Evolutionary conservation across 2,329 filamentous ascomycete genomes (phyloP), one percentile per base, ranked within the genome.

Genomic region (Colletotrichum ledebouriae): DNA sequence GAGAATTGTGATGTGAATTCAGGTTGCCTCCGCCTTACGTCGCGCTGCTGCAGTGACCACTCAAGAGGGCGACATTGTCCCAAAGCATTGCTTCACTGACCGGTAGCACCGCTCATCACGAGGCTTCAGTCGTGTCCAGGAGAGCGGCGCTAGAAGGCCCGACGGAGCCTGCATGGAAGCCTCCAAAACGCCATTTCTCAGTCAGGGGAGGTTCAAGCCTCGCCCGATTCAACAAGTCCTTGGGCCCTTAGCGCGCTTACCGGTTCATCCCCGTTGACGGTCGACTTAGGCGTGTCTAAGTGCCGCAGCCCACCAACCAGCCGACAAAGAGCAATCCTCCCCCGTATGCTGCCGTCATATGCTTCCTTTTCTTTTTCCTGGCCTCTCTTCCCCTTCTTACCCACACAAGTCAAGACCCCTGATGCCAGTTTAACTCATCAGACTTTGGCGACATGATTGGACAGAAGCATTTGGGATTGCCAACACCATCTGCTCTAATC

Each of bases 161-260:
- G 59, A 63, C 46, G 70, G 70, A 71, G 63, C 25, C 57, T 68
- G 70, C 59, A 67, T 25, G 55, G 70, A 71, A 70, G 50, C 37
- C 22, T 44, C 17, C 49, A 50, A 53, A 59, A 67, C 50, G 63
- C 56, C 67, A 67, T 58, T 47, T 62, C 25, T 12, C 7, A 34
- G 42, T 12, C 6, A 34, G 34, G 57, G 62, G 50, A 50, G 67
- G 66, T 69, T 63, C 67, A 69, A 69, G 67, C 67, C 67, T 67
- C 67, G 53, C 67, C 60, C 63, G 49, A 67, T 66, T 46, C 66
- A 69, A 69, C 67, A 69, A 69, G 62, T 33, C 66, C 62, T 69
- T 33, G 25, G 52, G 47, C 56, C 22, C 49, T 62, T 67, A 57
- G 67, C 63, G 67, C 25, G 25, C 25, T 25, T 4, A 25, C 25